Evolutionary conservation across 2,329 filamentous ascomycete species (phyloP), one percentile per base, ranked within the genome.

Genomic region (Fusarium paranaense): DNA sequence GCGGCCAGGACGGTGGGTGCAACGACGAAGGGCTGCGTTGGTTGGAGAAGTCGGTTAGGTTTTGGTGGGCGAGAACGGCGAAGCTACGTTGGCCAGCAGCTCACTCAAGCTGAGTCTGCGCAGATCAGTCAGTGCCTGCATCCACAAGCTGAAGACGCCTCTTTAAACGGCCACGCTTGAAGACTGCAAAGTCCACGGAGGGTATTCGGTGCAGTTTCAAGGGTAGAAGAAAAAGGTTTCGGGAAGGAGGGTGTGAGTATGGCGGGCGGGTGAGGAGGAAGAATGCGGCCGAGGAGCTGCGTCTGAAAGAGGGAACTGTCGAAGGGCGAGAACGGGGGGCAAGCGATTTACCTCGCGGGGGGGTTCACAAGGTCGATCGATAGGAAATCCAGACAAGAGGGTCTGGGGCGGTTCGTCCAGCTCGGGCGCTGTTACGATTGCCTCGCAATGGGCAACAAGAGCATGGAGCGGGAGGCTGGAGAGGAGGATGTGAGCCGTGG

Each of bases 381-480:
- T 71, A 75, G 72, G 72, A 74, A 64, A 50, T 32, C 61, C 59
- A 71, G 76, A 71, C 61, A 38, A 66, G 76, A 72, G 63, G 67
- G 67, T 80, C 76, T 77, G 78, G 75, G 74, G 71, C 74, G 78
- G 76, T 74, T 78, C 79, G 75, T 80, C 81, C 81, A 83, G 82
- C 81, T 83, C 80, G 76, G 54, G 78, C 76, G 74, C 79, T 79
- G 78, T 76, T 80, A 82, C 74, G 78, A 82, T 79, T 82, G 82
- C 82, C 81, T 83, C 81, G 78, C 78, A 83, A 83, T 82, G 81
- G 80, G 80, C 82, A 78, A 77, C 78, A 79, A 76, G 75, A 75
- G 78, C 79, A 82, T 80, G 79, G 76, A 79, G 78, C 77, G 75
- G 76, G 74, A 72, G 20, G 74, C 42, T 47, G 42, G 22, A 47